These are phyloP conservation scores for Dianthus caryophyllus DNA, from an alignment of 148 eudicot genomes.

Conservation along the genomic window DNA sequence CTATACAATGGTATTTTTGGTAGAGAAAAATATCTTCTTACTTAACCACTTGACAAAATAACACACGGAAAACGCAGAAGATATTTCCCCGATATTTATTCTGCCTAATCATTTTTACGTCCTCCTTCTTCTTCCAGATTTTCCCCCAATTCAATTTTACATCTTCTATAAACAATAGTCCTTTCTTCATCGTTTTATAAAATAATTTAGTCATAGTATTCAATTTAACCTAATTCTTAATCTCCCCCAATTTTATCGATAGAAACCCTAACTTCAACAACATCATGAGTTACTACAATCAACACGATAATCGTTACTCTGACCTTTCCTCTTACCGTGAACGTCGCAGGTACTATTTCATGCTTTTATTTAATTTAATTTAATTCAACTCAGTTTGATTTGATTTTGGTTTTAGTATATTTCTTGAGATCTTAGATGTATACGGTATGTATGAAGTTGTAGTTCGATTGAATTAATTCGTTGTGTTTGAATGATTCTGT, in stretches of 20 bases:
- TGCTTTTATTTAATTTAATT: background rate
- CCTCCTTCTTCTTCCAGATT: too few species aligned
- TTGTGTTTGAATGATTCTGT: background rate
- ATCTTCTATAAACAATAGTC: too few species aligned
- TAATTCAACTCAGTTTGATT: too few species aligned
- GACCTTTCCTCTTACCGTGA: slow-evolving; percentile 72
- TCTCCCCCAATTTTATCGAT: background rate
- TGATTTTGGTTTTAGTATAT: background rate
- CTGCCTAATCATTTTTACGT: too few species aligned
- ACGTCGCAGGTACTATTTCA: slow-evolving; percentile 69
- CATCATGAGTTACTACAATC: slow-evolving; percentile 35
- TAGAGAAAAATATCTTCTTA: too few species aligned
- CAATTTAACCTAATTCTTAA: background rate
- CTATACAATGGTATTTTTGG: too few species aligned
- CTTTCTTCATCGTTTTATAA: background rate
- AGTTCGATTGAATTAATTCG: background rate
- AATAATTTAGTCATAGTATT: too few species aligned
- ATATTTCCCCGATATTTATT: too few species aligned
- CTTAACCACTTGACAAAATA: too few species aligned
- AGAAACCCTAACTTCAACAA: background rate
- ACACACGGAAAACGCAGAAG: too few species aligned
- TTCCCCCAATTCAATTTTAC: too few species aligned
- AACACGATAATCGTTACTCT: slow-evolving; percentile 57
- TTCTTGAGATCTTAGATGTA: background rate
- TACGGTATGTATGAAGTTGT: background rate